Base-by-base conservation (phyloP, 257 asterid genomes). In the Gentiana dahurica region DNA sequence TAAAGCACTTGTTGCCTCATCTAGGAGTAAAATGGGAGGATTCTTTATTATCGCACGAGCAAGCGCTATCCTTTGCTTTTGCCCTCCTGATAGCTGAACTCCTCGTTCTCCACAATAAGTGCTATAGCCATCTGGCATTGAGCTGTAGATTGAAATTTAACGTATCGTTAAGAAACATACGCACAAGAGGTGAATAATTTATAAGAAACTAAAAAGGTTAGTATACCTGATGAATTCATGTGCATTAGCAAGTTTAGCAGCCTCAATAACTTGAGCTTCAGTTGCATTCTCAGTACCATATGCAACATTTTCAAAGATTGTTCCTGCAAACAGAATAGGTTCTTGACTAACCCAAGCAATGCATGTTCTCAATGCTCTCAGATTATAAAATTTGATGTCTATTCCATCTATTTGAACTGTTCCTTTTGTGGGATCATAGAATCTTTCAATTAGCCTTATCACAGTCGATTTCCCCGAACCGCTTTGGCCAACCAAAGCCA, bases 401-500 rank as follows among this genome's bases (percentile, higher is more conserved):
- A 55, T 43, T 12, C 67, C 81, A 8, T 82, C 81, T 6, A 79
- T 70, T 53, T 62, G 66, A 11, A 79, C 67, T 5, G 63, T 54
- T 32, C 83, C 83, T 49, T 66, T 76, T 8, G 64, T 53, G 1
- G 81, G 78, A 57, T 79, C 83, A 5, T 76, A 74, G 70, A 81
- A 79, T 66, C 86, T 65, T 58, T 82, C 80, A 3, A 76, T 74
- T 63, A 79, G 39, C 48, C 68, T 71, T 33, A 79, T 67, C 37
- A 75, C 65, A 0, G 82, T 79, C 35, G 86, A 82, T 61, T 79
- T 79, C 5, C 91, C 91, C 0, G 73, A 79, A 6, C 86, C 90
- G 66, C 84, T 82, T 47, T 68, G 78, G 4, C 84, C 84, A 0
- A 74, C 81, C 1, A 82, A 62, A 1, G 82, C 84, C 24, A 67